These are phyloP conservation scores for Colletotrichum cereale DNA, from an alignment of 2,329 filamentous ascomycete genomes.

Conservation along the genomic window DNA sequence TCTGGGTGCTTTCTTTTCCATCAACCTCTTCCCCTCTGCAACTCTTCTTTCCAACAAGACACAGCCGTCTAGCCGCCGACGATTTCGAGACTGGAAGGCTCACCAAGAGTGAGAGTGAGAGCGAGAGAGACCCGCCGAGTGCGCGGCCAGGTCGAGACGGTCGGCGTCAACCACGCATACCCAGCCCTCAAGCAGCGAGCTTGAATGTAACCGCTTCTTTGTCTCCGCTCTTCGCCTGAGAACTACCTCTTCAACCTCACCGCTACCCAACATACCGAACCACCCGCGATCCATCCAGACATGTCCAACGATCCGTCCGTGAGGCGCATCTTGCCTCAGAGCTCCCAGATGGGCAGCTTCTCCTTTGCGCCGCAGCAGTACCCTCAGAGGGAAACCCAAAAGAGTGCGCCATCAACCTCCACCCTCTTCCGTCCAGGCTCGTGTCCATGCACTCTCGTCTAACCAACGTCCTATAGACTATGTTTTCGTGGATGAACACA, in stretches of 20 bases:
- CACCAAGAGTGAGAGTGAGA: conserved; percentile 8
- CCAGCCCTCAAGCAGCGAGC: conserved; percentile 11
- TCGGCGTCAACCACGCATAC: conserved; percentile 25
- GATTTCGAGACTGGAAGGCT: not conserved
- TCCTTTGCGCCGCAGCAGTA: conserved; percentile 76
- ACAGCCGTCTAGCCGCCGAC: conserved; percentile 12
- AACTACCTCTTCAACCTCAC: conserved; percentile 38
- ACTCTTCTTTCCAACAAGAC: conserved; percentile 22
- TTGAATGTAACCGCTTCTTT: conserved; percentile 39
- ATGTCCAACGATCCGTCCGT: conserved; percentile 75
- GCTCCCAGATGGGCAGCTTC: conserved; percentile 79
- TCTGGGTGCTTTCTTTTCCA: conserved; percentile 40
- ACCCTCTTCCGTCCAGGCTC: conserved; percentile 6
- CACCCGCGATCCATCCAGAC: conserved; percentile 40
- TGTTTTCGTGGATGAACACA: conserved; percentile 99
- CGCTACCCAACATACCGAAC: conserved; percentile 26
- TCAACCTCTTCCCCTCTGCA: conserved; percentile 27
- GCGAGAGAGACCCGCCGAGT: conserved; percentile 25
- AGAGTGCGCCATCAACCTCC: conserved; percentile 71
- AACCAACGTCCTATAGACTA: conserved; percentile 74
- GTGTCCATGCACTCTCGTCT: conserved; percentile 42
- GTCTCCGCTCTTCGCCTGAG: conserved; percentile 34
- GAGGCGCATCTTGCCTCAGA: conserved; percentile 75
- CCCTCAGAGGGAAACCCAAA: conserved; percentile 78
- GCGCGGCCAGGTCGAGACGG: conserved; percentile 25